Evolutionary conservation across 495 filamentous ascomycete species (phyloP).

Genomic region (Terfezia boudieri): DNA sequence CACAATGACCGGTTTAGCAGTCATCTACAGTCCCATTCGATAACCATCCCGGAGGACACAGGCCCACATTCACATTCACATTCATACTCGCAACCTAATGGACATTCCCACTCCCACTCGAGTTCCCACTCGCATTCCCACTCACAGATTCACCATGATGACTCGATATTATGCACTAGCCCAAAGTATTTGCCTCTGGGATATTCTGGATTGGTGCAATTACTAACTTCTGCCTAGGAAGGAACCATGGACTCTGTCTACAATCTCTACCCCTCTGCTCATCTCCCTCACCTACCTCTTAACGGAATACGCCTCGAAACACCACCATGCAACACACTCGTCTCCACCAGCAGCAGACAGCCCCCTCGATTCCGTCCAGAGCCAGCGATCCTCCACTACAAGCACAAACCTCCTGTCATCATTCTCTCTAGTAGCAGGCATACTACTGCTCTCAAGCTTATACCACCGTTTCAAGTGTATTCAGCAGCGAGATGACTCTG

Average conservation of each 20-base stretch:
- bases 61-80: constrained; percentile 5
- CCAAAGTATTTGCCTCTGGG: background rate
- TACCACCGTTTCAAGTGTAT: background rate
- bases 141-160: constrained; percentile 22
- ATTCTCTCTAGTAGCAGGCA: background rate
- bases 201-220: no score
- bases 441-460: background rate
- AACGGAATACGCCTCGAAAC: background rate
- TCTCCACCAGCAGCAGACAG: background rate
- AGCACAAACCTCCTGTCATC: background rate
- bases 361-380: background rate
- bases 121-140: constrained; percentile 21
- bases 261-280: constrained; percentile 8
- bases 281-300: constrained; percentile 1
- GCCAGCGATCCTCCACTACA: background rate
- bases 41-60: background rate
- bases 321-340: background rate
- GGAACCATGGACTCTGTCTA: constrained; percentile 3
- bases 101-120: constrained; percentile 9
- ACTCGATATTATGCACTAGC: constrained; percentile 18
- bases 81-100: constrained; percentile 4
- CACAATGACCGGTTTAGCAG: no score
- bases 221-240: background rate
- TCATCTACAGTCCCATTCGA: no score
- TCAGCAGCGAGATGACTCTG: constrained; percentile 1